A percentile compares a stretch with the other conserved stretches of the same genome.
phyloP scores from a whole-genome alignment of 1,284 basidiomycete species.

The Pseudozyma flocculosa region DNA sequence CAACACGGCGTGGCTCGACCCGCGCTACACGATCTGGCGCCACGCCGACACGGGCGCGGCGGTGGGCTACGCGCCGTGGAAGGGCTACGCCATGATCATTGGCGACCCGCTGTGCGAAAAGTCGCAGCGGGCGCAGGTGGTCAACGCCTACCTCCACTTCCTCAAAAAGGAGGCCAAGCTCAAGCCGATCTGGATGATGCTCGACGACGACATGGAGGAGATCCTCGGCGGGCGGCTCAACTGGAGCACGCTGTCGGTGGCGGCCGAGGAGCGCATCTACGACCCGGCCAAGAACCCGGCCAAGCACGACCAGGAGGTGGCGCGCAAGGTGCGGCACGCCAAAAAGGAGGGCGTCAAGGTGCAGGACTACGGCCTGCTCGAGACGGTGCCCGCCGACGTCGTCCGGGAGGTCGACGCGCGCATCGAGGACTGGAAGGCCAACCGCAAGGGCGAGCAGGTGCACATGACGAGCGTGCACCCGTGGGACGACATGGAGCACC shows the following conservation, averaged over 20 bases:
- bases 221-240: conserved; percentile 62
- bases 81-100: conserved; percentile 61
- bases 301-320: conserved; percentile 61
- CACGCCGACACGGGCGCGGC: conserved; percentile 62
- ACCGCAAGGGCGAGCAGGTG: conserved; percentile 64
- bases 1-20: conserved; percentile 65
- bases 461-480: conserved; percentile 65
- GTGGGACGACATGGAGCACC: conserved; percentile 64
- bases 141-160: conserved; percentile 60
- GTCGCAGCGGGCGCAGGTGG: conserved; percentile 61
- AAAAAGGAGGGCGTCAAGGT: conserved; percentile 63
- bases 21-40: conserved; percentile 65
- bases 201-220: conserved; percentile 61
- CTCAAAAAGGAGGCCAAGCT: conserved; percentile 59
- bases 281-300: conserved; percentile 60
- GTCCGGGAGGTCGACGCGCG: conserved; percentile 60
- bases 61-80: conserved; percentile 61
- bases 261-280: conserved; percentile 65
- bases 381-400: conserved; percentile 60
- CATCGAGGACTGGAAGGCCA: conserved; percentile 63
- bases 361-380: conserved; percentile 49
- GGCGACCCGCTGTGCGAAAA: conserved; percentile 64
- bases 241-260: conserved; percentile 64
- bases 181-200: conserved; percentile 65
- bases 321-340: conserved; percentile 63